phyloP scores from a whole-genome alignment of 768 basidiomycete species.

The Cubamyces lactineus region DNA sequence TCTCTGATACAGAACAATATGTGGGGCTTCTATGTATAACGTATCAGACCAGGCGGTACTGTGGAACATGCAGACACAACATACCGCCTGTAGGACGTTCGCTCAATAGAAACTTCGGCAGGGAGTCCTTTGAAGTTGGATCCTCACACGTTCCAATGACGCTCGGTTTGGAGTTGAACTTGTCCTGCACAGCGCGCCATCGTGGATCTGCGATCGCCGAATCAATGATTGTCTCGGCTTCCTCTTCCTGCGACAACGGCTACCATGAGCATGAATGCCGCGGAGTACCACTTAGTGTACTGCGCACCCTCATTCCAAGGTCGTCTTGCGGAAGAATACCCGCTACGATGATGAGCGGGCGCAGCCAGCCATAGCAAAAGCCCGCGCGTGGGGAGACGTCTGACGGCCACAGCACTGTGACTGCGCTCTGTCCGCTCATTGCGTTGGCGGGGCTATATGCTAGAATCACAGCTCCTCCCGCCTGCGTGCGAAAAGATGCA shows the following conservation, averaged over 20 bases:
- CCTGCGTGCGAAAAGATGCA: too few relatives aligned
- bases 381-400: constrained; percentile 45
- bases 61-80: too few relatives aligned
- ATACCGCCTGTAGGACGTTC: background rate
- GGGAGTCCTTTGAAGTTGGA: background rate
- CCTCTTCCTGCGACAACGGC: background rate
- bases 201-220: background rate
- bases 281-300: too few relatives aligned
- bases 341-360: constrained; percentile 52
- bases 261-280: too few relatives aligned
- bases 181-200: constrained; percentile 11
- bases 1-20: constrained; percentile 45
- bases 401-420: constrained; percentile 52
- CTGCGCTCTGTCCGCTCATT: too few relatives aligned
- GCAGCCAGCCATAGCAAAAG: constrained; percentile 62
- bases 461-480: too few relatives aligned
- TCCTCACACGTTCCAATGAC: background rate
- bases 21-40: background rate
- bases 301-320: too few relatives aligned
- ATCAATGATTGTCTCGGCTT: background rate
- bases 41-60: too few relatives aligned
- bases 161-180: constrained; percentile 10
- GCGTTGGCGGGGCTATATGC: too few relatives aligned
- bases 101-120: background rate
- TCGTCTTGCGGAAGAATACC: constrained; percentile 43